A percentile compares a stretch with the other conserved stretches of the same genome.
These are phyloP conservation scores for Afroboletus lepidellus DNA, from an alignment of 1,284 basidiomycete species.

Conservation along the genomic window DNA sequence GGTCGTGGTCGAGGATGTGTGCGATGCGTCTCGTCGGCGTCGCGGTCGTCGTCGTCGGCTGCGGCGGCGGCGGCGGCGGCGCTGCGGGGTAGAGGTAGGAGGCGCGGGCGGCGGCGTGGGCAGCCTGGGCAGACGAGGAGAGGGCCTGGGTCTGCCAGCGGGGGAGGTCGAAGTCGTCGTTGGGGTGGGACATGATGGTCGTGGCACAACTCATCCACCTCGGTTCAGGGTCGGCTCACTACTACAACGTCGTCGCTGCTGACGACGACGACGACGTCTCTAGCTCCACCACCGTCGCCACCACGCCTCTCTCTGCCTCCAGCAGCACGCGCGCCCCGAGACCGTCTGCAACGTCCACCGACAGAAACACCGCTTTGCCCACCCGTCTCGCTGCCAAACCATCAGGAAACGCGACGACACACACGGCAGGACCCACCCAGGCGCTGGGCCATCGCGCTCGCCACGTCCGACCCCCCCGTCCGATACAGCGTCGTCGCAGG, in stretches of 20 bases:
- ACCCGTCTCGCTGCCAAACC: constrained; percentile 52
- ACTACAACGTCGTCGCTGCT: no score
- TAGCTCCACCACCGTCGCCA: constrained; percentile 21
- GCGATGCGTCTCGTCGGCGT: constrained; percentile 60
- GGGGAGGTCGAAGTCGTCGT: constrained; percentile 73
- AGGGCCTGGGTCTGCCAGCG: constrained; percentile 73
- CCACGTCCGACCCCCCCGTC: constrained; percentile 59
- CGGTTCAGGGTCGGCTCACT: constrained; percentile 36
- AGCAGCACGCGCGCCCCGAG: constrained; percentile 46
- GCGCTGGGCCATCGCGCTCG: constrained; percentile 73
- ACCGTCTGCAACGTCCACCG: constrained; percentile 55
- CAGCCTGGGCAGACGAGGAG: constrained; percentile 59
- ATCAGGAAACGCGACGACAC: neutral
- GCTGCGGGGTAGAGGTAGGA: constrained; percentile 43
- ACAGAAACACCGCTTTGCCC: constrained; percentile 67
- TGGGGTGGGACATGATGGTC: constrained; percentile 48
- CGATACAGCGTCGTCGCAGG: constrained; percentile 41
- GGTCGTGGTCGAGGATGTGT: constrained; percentile 64
- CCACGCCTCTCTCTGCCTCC: constrained; percentile 57
- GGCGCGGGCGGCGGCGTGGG: constrained; percentile 52
- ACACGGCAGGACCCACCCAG: constrained; percentile 55
- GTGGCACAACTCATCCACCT: neutral
- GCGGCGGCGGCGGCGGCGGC: constrained; percentile 42
- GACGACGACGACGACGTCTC: constrained; percentile 4
- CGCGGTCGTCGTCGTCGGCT: constrained; percentile 30